Conservation (phyloP, 352 stramenopile genomes). For the Globisporangium echinulatum region DNA sequence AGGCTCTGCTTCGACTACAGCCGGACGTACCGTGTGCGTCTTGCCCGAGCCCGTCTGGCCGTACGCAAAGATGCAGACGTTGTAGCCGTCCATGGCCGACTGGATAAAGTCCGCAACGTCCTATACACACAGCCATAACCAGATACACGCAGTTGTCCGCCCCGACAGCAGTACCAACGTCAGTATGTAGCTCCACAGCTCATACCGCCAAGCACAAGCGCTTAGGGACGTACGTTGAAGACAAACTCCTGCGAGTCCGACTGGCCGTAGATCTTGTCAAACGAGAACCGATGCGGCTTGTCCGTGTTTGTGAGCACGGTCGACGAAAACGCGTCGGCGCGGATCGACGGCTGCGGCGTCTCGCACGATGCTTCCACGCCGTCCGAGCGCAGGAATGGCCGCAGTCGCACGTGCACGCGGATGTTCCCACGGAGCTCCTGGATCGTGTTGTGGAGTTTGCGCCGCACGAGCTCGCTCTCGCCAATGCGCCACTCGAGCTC, state of each 20-base stretch:
- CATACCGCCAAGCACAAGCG: too few species aligned
- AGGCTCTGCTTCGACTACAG: too few species aligned
- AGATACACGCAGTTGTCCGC: too few species aligned
- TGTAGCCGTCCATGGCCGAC: constrained; percentile 96
- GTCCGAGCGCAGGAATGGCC: constrained; percentile 88
- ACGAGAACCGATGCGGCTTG: constrained; percentile 90
- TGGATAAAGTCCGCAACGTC: constrained; percentile 87
- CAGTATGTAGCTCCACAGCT: too few species aligned
- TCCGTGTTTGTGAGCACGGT: constrained; percentile 69
- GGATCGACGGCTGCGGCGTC: constrained; percentile 45
- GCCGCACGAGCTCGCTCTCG: constrained; percentile 68
- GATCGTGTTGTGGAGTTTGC: constrained; percentile 99
- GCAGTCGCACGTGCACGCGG: constrained; percentile 94
- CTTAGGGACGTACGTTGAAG: constrained; percentile 52
- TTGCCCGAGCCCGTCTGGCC: constrained; percentile 97
- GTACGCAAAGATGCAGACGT: constrained; percentile 98
- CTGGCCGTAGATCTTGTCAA: constrained; percentile 97
- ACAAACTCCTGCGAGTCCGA: constrained; percentile 93
- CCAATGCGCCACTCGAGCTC: constrained; percentile 58
- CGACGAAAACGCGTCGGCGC: constrained; percentile 60
- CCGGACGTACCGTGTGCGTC: constrained; percentile 84
- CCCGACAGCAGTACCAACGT: neutral
- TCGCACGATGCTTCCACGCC: constrained; percentile 41
- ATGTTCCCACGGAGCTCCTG: constrained; percentile 99
- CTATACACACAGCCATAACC: constrained; percentile 12